Base-by-base conservation (phyloP, 805 yeast species). In the Metschnikowia noctiluminum region DNA sequence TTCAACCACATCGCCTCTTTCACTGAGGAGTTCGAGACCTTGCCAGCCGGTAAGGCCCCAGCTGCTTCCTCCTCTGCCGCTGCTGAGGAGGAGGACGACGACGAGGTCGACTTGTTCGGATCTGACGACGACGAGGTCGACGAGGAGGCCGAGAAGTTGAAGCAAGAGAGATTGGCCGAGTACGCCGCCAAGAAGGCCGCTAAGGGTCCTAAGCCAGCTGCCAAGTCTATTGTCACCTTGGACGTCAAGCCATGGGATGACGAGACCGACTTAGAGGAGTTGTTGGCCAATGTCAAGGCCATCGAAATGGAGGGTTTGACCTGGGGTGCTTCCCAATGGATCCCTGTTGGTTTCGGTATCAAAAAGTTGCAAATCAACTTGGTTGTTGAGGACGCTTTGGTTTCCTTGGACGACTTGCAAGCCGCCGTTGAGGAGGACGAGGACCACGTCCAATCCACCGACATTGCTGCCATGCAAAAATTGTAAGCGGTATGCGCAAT, bases 241-340 rank as follows among this genome's bases (percentile, higher is more conserved):
- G 99, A 94, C 65, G 96, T 94, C 65, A 94, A 94, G 85, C 98
- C 97, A 79, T 94, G 99, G 99, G 99, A 94, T 77, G 99, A 94
- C 69, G 98, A 94, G 82, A 94, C 99, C 63, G 85, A 92, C 71
- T 81, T 94, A 71, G 96, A 94, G 56, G 85, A 85, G 74, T 70
- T 94, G 78, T 74, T 89, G 62, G 91, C 86, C 56, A 82, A 83
- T 76, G 97, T 90, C 68, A 91, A 89, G 83, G 68, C 80, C 63
- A 75, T 92, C 64, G 88, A 83, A 71, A 74, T 74, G 78, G 99
- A 94, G 41, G 99, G 99, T 84, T 85, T 94, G 70, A 76, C 74
- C 60, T 94, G 99, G 99, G 99, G 99, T 88, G 97, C 91, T 67
- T 85, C 79, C 82, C 91, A 86, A 79, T 90, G 84, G 79, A 80